Conservation (phyloP, 2,329 filamentous ascomycete species). For the Podosphaera xanthii region DNA sequence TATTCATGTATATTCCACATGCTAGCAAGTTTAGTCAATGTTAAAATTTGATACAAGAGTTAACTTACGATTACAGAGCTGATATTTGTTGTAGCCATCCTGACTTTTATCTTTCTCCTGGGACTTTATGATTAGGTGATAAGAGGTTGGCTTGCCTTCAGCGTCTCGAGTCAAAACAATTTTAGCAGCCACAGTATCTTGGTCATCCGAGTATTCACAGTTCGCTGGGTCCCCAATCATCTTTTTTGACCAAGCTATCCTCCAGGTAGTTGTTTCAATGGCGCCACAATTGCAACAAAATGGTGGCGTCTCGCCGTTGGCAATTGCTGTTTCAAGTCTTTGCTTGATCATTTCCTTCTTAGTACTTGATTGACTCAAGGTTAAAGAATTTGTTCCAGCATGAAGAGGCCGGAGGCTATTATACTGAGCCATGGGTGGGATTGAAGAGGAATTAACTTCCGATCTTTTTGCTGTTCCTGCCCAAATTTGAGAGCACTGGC, state of each 20-base stretch:
- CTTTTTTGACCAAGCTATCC: slow-evolving; percentile 70
- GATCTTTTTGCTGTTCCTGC: slow-evolving; percentile 21
- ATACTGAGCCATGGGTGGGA: not conserved
- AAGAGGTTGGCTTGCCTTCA: slow-evolving; percentile 37
- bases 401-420: not conserved
- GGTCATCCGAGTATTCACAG: slow-evolving; percentile 48
- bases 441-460: slow-evolving; percentile 16
- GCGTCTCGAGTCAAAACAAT: slow-evolving; percentile 40
- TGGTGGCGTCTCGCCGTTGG: slow-evolving; percentile 62
- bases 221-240: slow-evolving; percentile 45
- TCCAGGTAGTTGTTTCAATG: slow-evolving; percentile 91
- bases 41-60: not conserved
- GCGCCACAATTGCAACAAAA: slow-evolving; percentile 86
- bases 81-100: slow-evolving; percentile 42
- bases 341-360: slow-evolving; percentile 21
- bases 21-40: slow-evolving; percentile 23
- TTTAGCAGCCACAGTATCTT: slow-evolving; percentile 52
- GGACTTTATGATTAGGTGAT: slow-evolving; percentile 60
- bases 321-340: slow-evolving; percentile 38
- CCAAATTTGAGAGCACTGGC: slow-evolving; percentile 22
- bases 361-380: slow-evolving; percentile 1
- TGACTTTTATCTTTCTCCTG: slow-evolving; percentile 39
- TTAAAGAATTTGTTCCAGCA: not conserved
- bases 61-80: slow-evolving; percentile 68
- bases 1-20: slow-evolving; percentile 85